These are phyloP conservation scores for Bacterosira constricta DNA, from an alignment of 108 stramenopile species.

Conservation along the genomic window DNA sequence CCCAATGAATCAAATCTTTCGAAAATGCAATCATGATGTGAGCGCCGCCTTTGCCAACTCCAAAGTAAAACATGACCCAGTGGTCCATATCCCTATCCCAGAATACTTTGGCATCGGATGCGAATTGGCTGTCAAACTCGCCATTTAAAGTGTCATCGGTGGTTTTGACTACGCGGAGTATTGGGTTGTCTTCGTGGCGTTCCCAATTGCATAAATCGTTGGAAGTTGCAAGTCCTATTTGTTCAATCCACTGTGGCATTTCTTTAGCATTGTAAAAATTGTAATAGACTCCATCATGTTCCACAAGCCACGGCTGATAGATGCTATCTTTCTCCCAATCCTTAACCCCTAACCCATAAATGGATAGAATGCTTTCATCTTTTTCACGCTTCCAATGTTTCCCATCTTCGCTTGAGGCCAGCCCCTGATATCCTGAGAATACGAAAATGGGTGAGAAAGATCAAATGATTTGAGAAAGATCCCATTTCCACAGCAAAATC, in stretches of 20 bases:
- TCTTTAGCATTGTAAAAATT: slow-evolving; percentile 58
- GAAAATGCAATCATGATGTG: slow-evolving; percentile 50
- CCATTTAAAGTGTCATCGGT: background rate
- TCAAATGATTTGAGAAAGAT: background rate
- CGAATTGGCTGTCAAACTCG: slow-evolving; percentile 34
- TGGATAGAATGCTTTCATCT: slow-evolving; percentile 40
- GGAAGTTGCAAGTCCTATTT: slow-evolving; percentile 47
- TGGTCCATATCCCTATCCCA: slow-evolving; percentile 18
- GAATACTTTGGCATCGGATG: slow-evolving; percentile 47
- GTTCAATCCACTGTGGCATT: slow-evolving; percentile 54
- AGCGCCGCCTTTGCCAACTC: slow-evolving; percentile 44
- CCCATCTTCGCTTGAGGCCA: slow-evolving; percentile 42
- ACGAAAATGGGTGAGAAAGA: background rate
- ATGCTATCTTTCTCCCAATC: slow-evolving; percentile 47
- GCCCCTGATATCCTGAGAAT: slow-evolving; percentile 27
- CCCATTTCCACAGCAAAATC: no score
- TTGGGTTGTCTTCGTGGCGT: slow-evolving; percentile 38
- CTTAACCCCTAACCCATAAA: slow-evolving; percentile 24
- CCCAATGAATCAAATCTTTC: slow-evolving; percentile 47
- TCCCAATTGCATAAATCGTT: slow-evolving; percentile 28
- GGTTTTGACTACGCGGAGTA: slow-evolving; percentile 13
- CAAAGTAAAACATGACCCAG: slow-evolving; percentile 55
- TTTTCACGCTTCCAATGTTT: slow-evolving; percentile 41
- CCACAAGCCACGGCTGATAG: slow-evolving; percentile 49
- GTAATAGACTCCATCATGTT: slow-evolving; percentile 37